Evolutionary conservation across 495 filamentous ascomycete genomes (phyloP), one percentile per base, ranked within the genome.

Genomic region (Lindgomyces ingoldianus): DNA sequence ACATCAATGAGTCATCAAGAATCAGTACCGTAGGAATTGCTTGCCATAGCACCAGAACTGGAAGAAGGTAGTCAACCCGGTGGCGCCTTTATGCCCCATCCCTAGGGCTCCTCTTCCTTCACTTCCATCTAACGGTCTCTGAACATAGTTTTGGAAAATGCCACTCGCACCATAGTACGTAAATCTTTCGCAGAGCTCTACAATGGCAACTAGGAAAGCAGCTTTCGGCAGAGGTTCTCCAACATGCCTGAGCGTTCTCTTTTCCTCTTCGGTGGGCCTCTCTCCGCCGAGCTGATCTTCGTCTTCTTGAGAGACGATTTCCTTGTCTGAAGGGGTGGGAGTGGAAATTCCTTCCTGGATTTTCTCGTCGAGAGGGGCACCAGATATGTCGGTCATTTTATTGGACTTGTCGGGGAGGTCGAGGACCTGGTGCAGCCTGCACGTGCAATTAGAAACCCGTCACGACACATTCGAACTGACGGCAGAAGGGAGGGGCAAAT

Each of bases 151-250:
- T 72, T 86, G 79, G 63, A 81, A 81, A 39, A 77, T 75, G 3
- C 76, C 79, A 12, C 73, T 73, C 21, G 85, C 78, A 54, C 86
- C 85, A 73, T 87, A 88, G 79, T 85, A 89, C 62, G 84, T 81
- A 72, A 88, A 88, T 60, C 87, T 82, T 76, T 89, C 87, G 69
- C 83, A 84, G 44, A 88, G 64, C 66, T 89, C 87, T 56, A 88
- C 81, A 41, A 85, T 55, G 3, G 82, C 83, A 24, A 89, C 83
- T 47, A 87, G 73, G 77, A 81, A 88, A 51, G 84, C 69, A 16
- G 69, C 65, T 33, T 62, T 65, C 25, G 65, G 69, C 9, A 69
- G 46, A 26, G 55, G 55, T 18, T 71, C 69, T 16, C 65, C 69
- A 53, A 68, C 49, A 36, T 65, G 64, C 29, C 69, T 11, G 4